Evolutionary conservation across 23 red algal genomes (phyloP).

Genomic region (Gracilaria gracilis): DNA sequence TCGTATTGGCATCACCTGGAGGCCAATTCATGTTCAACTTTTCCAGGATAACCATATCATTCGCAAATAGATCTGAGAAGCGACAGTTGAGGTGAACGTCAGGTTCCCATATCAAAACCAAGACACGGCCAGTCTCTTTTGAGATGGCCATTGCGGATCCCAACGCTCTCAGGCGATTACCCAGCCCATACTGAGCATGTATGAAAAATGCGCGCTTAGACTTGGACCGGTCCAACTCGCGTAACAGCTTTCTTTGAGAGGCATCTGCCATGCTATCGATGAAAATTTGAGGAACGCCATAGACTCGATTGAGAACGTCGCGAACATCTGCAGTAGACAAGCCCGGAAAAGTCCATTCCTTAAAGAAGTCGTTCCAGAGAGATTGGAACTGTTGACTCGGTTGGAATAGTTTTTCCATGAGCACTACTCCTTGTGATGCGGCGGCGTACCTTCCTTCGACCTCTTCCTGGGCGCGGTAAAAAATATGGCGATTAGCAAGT

Average conservation of each 20-base stretch:
- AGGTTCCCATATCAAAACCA: constrained; percentile 78
- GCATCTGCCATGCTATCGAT: constrained; percentile 59
- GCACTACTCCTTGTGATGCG: constrained; percentile 30
- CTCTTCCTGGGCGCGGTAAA: constrained; percentile 1
- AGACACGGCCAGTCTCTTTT: constrained; percentile 57
- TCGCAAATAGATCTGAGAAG: constrained; percentile 76
- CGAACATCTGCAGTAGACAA: constrained; percentile 37
- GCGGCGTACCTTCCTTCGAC: constrained; percentile 20
- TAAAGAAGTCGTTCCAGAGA: constrained; percentile 31
- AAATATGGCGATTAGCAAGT: constrained; percentile 54
- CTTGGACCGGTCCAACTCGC: constrained; percentile 25
- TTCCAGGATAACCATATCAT: constrained; percentile 70
- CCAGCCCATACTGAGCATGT: constrained; percentile 75
- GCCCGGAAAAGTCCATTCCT: constrained; percentile 54
- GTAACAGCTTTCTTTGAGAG: constrained; percentile 44
- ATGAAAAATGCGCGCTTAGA: constrained; percentile 71
- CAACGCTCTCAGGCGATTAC: constrained; percentile 72
- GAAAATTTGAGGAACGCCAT: constrained; percentile 71
- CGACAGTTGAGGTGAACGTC: constrained; percentile 76
- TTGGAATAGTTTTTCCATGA: constrained; percentile 32
- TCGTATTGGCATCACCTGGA: constrained; percentile 52
- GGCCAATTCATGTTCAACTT: constrained; percentile 82
- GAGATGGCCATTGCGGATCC: constrained; percentile 71
- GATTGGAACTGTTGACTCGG: constrained; percentile 20
- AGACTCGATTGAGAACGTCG: constrained; percentile 59